These are phyloP conservation scores for Aspergillus pseudotamarii DNA, from an alignment of 2,329 filamentous ascomycete species.

Conservation along the genomic window DNA sequence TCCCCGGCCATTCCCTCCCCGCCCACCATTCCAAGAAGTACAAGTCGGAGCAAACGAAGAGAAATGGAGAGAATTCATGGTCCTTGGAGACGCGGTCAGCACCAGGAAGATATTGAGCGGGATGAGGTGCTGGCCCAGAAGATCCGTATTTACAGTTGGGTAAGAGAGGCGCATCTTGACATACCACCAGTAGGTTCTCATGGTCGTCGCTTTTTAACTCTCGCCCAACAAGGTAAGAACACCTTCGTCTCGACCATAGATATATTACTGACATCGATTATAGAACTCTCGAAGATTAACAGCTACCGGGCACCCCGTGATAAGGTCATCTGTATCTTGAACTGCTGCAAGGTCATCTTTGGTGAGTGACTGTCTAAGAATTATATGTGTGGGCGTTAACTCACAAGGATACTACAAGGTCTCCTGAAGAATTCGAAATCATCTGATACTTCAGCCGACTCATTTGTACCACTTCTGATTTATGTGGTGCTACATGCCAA, in stretches of 20 bases:
- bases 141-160: constrained; percentile 95
- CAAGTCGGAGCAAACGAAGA: constrained; percentile 68
- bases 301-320: constrained; percentile 95
- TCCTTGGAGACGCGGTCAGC: constrained; percentile 86
- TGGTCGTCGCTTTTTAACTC: constrained; percentile 80
- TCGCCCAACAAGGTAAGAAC: constrained; percentile 78
- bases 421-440: constrained; percentile 88
- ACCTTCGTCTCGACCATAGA: neutral
- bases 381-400: neutral
- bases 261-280: constrained; percentile 25
- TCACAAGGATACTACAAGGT: constrained; percentile 45
- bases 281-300: constrained; percentile 93
- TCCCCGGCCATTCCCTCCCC: constrained; percentile 87
- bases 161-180: constrained; percentile 89
- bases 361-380: constrained; percentile 55
- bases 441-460: constrained; percentile 86
- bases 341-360: constrained; percentile 99
- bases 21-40: constrained; percentile 62
- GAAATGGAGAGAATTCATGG: constrained; percentile 70
- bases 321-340: constrained; percentile 97
- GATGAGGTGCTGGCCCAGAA: constrained; percentile 97
- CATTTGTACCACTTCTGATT: constrained; percentile 92
- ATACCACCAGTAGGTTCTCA: constrained; percentile 83
- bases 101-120: constrained; percentile 96
- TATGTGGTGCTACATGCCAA: constrained; percentile 95